Evolutionary conservation across 176 grass and related monocot genomes (phyloP), one percentile per base, ranked within the genome.

Genomic region (Triticum dicoccoides): DNA sequence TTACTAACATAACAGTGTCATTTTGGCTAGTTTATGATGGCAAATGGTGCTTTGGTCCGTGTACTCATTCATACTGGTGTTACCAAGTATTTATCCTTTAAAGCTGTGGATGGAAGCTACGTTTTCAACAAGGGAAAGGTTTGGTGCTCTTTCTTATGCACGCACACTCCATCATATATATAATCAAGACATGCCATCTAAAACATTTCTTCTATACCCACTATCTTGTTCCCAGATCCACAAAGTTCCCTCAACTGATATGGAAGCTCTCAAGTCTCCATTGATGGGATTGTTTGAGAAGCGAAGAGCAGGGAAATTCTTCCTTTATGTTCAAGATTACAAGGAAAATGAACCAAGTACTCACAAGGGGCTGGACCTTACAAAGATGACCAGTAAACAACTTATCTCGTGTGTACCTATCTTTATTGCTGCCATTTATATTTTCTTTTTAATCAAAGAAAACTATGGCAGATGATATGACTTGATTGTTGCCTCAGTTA

Each of bases 261-360:
- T 98, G 82, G 93, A 98, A 80, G 96, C 96, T 52, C 88, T 98
- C 20, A 98, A 89, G 80, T 98, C 96, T 84, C 93, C 91, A 11
- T 70, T 98, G 39, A 95, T 98, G 96, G 96, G 96, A n/a, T 64
- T 98, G 76, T 98, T 98, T 89, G 96, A 98, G 87, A 98, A 98
- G 45, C 83, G 93, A 52, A 75, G 96, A 83, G 88, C 93, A 52
- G 83, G 96, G 59, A 98, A 98, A 75, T 95, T 98, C 80, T 94
- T 98, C 73, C 91, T 92, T 44, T 98, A 92, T 83, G 91, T 98
- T 21, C 96, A 96, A 92, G 89, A 94, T 90, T 95, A 94, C 78
- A 87, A 87, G 68, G 93, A 95, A 88, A 86, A 85, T 91, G 96
- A 98, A 42, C 88, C 86, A 68, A 98, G 88, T 45, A 94, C 96